These are phyloP conservation scores for Lachancea thermotolerans DNA, from an alignment of 805 yeast species.

Conservation along the genomic window DNA sequence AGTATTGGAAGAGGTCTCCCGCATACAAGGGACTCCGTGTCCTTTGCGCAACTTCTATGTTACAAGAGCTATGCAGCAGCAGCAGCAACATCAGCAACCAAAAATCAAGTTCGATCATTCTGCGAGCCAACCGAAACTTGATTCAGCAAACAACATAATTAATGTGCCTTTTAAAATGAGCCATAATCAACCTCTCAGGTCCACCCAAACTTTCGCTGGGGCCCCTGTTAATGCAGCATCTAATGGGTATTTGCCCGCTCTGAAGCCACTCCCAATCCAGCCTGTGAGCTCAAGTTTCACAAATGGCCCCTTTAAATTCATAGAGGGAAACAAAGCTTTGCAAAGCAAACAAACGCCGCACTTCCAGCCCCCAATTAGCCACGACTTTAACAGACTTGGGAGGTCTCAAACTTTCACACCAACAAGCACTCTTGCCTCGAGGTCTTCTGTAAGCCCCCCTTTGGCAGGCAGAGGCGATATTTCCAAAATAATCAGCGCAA, in stretches of 20 bases:
- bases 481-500: conserved; percentile 7
- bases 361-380: background rate
- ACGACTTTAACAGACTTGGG: background rate
- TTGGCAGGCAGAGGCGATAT: conserved; percentile 6
- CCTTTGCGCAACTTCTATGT: conserved; percentile 36
- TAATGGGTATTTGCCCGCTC: background rate
- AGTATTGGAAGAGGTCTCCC: conserved; percentile 58
- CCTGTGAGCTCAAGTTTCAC: background rate
- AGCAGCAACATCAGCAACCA: conserved; percentile 2
- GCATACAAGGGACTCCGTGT: conserved; percentile 46
- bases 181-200: background rate
- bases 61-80: conserved; percentile 19
- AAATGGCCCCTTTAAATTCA: conserved; percentile 2
- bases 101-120: conserved; percentile 3
- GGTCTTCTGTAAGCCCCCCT: conserved; percentile 4
- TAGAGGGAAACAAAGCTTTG: background rate
- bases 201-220: background rate
- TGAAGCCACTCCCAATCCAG: background rate
- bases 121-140: conserved; percentile 2
- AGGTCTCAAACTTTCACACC: conserved; percentile 1
- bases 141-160: background rate
- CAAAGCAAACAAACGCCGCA: background rate
- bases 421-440: background rate
- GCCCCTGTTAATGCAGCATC: background rate
- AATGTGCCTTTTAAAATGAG: background rate